phyloP scores from a whole-genome alignment of 2,329 filamentous ascomycete species.

The Mariannaea sp. region DNA sequence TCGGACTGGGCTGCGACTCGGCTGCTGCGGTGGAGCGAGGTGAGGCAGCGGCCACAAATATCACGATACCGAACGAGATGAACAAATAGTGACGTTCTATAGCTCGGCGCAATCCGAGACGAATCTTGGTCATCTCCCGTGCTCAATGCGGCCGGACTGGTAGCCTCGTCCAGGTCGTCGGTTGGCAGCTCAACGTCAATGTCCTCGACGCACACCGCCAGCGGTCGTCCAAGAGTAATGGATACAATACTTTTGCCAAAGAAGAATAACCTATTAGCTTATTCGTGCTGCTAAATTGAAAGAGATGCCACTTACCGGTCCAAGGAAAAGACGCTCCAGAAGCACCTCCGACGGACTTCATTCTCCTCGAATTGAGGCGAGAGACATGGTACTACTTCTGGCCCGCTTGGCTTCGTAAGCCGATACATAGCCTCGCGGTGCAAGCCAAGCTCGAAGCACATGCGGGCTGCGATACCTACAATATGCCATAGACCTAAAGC shows the following conservation, averaged over 20 bases:
- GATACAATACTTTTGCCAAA: slow-evolving; percentile 25
- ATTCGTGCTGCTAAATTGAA: neutral
- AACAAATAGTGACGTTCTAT: slow-evolving; percentile 41
- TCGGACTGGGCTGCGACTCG: slow-evolving; percentile 29
- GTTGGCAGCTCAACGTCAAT: slow-evolving; percentile 45
- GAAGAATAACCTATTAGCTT: neutral
- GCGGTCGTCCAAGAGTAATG: slow-evolving; percentile 46
- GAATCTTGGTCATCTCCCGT: neutral
- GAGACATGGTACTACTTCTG: slow-evolving; percentile 4
- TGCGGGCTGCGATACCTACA: slow-evolving; percentile 48
- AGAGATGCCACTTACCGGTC: slow-evolving; percentile 38
- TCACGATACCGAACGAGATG: slow-evolving; percentile 48
- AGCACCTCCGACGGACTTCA: slow-evolving; percentile 46
- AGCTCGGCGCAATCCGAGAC: slow-evolving; percentile 22
- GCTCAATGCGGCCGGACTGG: neutral
- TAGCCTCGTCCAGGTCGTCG: slow-evolving; percentile 3
- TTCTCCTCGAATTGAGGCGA: slow-evolving; percentile 31
- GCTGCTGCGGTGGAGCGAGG: slow-evolving; percentile 37
- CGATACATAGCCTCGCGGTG: slow-evolving; percentile 42
- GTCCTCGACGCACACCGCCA: slow-evolving; percentile 49
- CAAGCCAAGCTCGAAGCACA: slow-evolving; percentile 48
- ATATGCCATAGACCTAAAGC: slow-evolving; percentile 49
- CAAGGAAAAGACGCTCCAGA: slow-evolving; percentile 49
- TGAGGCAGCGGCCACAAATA: slow-evolving; percentile 47
- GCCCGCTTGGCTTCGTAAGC: slow-evolving; percentile 36